These are phyloP conservation scores for Phellopilus nigrolimitatus DNA, from an alignment of 1,284 basidiomycete species.

Conservation along the genomic window DNA sequence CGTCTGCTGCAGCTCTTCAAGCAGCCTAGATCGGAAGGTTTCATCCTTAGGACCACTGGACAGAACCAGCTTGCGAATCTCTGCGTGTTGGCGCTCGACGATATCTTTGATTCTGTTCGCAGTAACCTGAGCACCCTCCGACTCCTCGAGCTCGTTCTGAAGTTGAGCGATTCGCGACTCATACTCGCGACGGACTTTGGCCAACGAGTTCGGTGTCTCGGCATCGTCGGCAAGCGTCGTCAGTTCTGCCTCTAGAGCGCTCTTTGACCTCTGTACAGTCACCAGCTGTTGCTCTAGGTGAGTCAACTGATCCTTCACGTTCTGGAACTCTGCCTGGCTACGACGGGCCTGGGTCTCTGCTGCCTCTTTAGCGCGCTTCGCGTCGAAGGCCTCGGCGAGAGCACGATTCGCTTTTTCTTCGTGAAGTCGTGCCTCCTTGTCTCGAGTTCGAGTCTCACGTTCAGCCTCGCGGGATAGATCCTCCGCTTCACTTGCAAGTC, in stretches of 20 bases:
- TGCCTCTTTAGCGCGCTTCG: conserved; percentile 57
- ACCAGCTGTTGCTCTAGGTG: conserved; percentile 51
- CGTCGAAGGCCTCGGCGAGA: conserved; percentile 56
- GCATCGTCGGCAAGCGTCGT: conserved; percentile 60
- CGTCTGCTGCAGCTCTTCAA: conserved; percentile 63
- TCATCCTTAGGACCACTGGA: conserved; percentile 54
- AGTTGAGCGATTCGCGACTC: conserved; percentile 61
- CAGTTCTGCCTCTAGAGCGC: conserved; percentile 64
- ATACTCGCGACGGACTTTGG: conserved; percentile 61
- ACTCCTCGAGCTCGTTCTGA: conserved; percentile 58
- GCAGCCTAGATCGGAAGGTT: conserved; percentile 57
- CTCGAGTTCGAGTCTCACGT: conserved; percentile 50
- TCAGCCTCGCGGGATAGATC: conserved; percentile 78
- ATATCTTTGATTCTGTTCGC: conserved; percentile 56
- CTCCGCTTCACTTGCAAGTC: conserved; percentile 80
- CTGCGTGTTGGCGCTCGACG: conserved; percentile 64
- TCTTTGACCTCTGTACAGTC: conserved; percentile 56
- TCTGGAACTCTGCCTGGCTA: conserved; percentile 55
- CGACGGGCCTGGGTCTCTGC: conserved; percentile 58
- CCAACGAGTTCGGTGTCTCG: conserved; percentile 49
- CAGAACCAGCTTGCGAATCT: conserved; percentile 62
- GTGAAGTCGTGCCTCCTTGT: conserved; percentile 7
- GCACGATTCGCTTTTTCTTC: conserved; percentile 57
- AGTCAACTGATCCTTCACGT: conserved; percentile 45
- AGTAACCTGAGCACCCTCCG: conserved; percentile 45